Base-by-base conservation (phyloP, 768 basidiomycete genomes). In the Filobasidium wieringae region DNA sequence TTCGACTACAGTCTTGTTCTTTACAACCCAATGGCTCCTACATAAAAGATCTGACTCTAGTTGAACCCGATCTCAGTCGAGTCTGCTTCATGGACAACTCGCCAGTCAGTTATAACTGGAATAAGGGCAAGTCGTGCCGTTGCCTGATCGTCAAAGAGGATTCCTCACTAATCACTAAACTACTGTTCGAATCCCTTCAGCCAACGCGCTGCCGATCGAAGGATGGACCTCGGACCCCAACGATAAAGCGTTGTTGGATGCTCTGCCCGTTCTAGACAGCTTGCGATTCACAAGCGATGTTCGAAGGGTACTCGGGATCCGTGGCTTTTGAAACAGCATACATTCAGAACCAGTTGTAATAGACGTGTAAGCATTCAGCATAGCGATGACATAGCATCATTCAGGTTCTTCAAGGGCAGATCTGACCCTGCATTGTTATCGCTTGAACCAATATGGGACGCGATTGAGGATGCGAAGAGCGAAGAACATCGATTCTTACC, bases 191-290 rank as follows among this genome's bases (percentile, higher is more conserved):
- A 41, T 52, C 57, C 36, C 19, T 53, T 43, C 71, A 97, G 95
- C 88, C 53, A 99, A 99, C 72, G 95, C 91, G 53, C 90, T 99
- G 68, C 95, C 95, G 32, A 89, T 99, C 75, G 93, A 97, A 79
- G 95, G 95, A 50, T 97, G 95, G 95, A 96, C 91, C 24, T 85
- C 91, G 60, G 95, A 99, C 75, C 92, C 89, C 31, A 83, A 84
- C 59, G 95, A 99, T 76, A 89, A 97, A 75, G 95, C 93, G 22
- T 78, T 99, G 56, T 84, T 99, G 56, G 92, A 97, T 76, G 80
- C 96, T 51, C 77, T 99, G 26, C 95, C 95, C 19, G 85, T 99
- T 53, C 82, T 99, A 53, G 95, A 99, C 74, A 93, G 90, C 47
- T 76, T 99, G 61, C 82, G 95, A 34, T 99, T 99, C 75, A 95